Evolutionary conservation across 768 basidiomycete species (phyloP).

Genomic region (Lactarius indigo): DNA sequence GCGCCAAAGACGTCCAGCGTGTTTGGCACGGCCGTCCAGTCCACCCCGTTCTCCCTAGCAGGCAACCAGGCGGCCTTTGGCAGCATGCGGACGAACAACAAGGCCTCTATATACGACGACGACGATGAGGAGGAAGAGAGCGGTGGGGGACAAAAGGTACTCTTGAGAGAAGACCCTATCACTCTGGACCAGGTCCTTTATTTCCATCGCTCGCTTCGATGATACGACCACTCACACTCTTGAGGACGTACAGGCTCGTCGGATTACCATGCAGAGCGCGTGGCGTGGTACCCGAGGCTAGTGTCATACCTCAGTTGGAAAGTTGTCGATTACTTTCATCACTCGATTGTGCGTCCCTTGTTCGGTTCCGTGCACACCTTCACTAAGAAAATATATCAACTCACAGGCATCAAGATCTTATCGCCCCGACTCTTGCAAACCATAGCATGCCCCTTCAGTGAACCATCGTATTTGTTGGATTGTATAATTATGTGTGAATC

Average conservation of each 20-base stretch:
- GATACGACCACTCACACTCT: constrained; percentile 3
- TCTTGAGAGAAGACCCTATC: constrained; percentile 80
- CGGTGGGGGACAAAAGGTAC: constrained; percentile 61
- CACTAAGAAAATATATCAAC: neutral
- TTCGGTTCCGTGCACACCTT: neutral
- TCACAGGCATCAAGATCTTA: constrained; percentile 20
- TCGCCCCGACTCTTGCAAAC: constrained; percentile 17
- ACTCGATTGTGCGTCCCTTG: constrained; percentile 6
- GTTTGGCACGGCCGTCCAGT: constrained; percentile 77
- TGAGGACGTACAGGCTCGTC: constrained; percentile 52
- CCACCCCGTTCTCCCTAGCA: constrained; percentile 76
- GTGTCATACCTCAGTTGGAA: constrained; percentile 15
- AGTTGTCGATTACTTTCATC: constrained; percentile 12
- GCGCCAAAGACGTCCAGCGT: constrained; percentile 72
- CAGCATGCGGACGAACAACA: constrained; percentile 52
- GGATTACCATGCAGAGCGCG: constrained; percentile 87
- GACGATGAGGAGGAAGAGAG: constrained; percentile 64
- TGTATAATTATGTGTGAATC: constrained; percentile 25
- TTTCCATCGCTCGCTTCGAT: constrained; percentile 9
- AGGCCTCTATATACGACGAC: constrained; percentile 53
- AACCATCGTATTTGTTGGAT: constrained; percentile 22
- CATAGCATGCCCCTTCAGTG: constrained; percentile 16
- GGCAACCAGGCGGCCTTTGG: constrained; percentile 84
- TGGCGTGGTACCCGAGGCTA: constrained; percentile 70
- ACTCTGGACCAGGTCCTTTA: constrained; percentile 81